Evolutionary conservation across 805 yeast species (phyloP).

Genomic region (Lipomyces lipofer): DNA sequence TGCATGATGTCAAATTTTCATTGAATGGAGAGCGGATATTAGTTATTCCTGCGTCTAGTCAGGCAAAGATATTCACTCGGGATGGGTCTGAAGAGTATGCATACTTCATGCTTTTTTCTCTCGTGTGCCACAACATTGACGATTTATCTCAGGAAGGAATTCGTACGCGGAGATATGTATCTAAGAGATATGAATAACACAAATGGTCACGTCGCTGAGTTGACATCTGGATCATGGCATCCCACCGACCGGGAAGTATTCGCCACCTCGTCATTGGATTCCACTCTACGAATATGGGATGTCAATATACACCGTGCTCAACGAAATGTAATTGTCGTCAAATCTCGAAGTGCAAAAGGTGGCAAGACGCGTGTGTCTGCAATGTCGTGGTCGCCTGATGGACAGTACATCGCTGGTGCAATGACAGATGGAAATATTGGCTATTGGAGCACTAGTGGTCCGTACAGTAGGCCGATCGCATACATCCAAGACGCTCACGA

Average conservation of each 20-base stretch:
- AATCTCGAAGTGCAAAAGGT: conserved; percentile 28
- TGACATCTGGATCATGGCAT: conserved; percentile 39
- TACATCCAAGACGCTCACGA: conserved; percentile 32
- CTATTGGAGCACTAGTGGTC: conserved; percentile 36
- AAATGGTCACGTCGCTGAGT: conserved; percentile 40
- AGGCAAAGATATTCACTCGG: conserved; percentile 34
- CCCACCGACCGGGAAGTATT: conserved; percentile 32
- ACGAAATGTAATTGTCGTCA: conserved; percentile 36
- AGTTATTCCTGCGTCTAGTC: conserved; percentile 32
- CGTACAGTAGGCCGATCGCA: conserved; percentile 35
- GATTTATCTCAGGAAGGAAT: conserved; percentile 30
- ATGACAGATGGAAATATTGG: conserved; percentile 33
- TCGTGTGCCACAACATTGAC: background rate
- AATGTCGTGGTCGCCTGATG: conserved; percentile 29
- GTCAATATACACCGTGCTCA: conserved; percentile 31
- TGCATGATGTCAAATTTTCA: conserved; percentile 31
- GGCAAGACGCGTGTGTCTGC: conserved; percentile 24
- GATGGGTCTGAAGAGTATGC: conserved; percentile 34
- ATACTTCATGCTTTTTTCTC: background rate
- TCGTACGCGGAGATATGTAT: conserved; percentile 41
- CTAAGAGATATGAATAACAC: conserved; percentile 42
- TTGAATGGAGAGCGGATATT: conserved; percentile 32
- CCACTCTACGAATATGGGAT: conserved; percentile 44
- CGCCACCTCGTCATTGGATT: conserved; percentile 38
- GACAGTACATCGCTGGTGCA: conserved; percentile 29